Base-by-base conservation (phyloP, 139 green algal genomes). In the Edaphochlamys debaryana region DNA sequence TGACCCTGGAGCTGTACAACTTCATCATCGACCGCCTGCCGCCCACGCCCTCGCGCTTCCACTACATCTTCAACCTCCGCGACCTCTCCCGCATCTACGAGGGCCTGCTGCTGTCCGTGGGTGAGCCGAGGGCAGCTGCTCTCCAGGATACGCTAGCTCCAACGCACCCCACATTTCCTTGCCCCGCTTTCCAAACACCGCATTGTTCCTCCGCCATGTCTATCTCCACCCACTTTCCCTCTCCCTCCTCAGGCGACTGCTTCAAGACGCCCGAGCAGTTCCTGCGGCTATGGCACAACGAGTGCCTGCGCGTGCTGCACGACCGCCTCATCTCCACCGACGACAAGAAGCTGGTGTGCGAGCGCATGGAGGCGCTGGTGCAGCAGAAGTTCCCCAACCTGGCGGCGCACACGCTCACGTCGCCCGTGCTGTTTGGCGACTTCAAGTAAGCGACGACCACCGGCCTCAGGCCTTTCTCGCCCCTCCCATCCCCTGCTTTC, bases 41-140 rank as follows among this genome's bases (percentile, higher is more conserved):
- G 13, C 91, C 94, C 36, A 97, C 94, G 22, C 94, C 94, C 36
- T 92, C 81, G 1, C 89, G 93, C 73, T 97, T 97, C 87, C 92
- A 96, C 79, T 97, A 97, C 92, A 93, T 96, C 69, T 97, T 97
- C 89, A 97, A 97, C 89, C 90, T 97, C 67, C 84, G 94, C 40
- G 94, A 97, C 90, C 86, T 97, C 17, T 89, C 56, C n/a, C 76
- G 75, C 54, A 72, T 89, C 48, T 96, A 91, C 79, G 88, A 96
- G 86, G 94, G 94, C 11, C 86, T 97, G 79, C 86, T 94, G 67
- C 86, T 94, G 38, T 86, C 90, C 56, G 87, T 76, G 32, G 56
- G 73, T 68, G 20, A 38, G 72, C 32, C 9, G 6, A 22, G 68
- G 22, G 11, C 34, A 5, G 2, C n/a, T 29, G n/a, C n/a, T n/a